A percentile compares a stretch with the other conserved stretches of the same genome.
Evolutionary conservation across 495 filamentous ascomycete genomes (phyloP).

Genomic region (Aspergillus cavernicola): DNA sequence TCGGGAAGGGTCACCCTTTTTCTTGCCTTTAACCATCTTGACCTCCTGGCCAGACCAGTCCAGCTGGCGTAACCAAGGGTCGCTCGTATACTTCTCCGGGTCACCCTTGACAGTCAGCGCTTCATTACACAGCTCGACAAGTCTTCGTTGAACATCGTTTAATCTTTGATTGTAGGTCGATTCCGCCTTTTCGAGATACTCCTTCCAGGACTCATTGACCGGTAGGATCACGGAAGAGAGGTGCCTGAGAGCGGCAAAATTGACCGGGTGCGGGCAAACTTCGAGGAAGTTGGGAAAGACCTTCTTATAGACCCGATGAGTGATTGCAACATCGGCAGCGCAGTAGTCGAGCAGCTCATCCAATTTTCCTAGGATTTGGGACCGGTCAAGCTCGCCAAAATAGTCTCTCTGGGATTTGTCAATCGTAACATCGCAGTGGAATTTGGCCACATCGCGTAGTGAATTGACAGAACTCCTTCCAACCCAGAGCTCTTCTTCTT

Average conservation of each 20-base stretch:
- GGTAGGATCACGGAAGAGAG: slow-evolving; percentile 90
- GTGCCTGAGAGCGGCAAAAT: slow-evolving; percentile 89
- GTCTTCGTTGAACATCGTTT: slow-evolving; percentile 66
- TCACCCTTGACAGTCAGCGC: slow-evolving; percentile 70
- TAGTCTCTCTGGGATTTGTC: slow-evolving; percentile 85
- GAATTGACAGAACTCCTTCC: slow-evolving; percentile 93
- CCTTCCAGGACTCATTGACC: slow-evolving; percentile 80
- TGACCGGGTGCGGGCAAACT: slow-evolving; percentile 93
- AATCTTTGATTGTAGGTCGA: slow-evolving; percentile 75
- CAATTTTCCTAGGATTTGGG: slow-evolving; percentile 62
- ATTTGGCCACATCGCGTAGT: slow-evolving; percentile 90
- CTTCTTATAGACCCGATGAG: slow-evolving; percentile 86
- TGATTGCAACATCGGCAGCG: slow-evolving; percentile 88
- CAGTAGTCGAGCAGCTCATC: slow-evolving; percentile 92
- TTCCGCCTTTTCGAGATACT: slow-evolving; percentile 78
- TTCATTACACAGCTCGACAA: slow-evolving; percentile 68
- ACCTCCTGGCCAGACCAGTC: slow-evolving; percentile 94
- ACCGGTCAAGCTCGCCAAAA: slow-evolving; percentile 77
- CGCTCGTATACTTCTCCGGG: slow-evolving; percentile 61
- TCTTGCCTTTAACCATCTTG: slow-evolving; percentile 87
- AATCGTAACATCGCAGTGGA: slow-evolving; percentile 87
- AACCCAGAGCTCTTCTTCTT: slow-evolving; percentile 94
- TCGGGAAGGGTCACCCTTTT: slow-evolving; percentile 72
- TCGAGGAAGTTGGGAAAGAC: slow-evolving; percentile 86
- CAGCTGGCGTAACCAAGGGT: slow-evolving; percentile 89